A percentile compares a stretch with the other conserved stretches of the same genome.
phyloP scores from a whole-genome alignment of 2,329 filamentous ascomycete species.

The Hirsutella minnesotensis region DNA sequence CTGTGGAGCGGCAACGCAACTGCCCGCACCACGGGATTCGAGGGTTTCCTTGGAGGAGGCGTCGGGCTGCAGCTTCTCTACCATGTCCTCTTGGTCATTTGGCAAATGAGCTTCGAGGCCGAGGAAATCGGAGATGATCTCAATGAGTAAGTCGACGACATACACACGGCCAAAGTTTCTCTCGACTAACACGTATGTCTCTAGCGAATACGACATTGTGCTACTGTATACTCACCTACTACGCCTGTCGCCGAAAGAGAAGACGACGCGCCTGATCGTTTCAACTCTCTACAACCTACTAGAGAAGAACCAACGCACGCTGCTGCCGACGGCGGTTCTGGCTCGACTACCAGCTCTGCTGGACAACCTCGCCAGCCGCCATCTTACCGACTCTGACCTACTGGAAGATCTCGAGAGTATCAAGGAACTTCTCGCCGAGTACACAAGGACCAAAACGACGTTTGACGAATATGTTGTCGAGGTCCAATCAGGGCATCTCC shows the following conservation, averaged over 20 bases:
- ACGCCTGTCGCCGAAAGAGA: conserved; percentile 89
- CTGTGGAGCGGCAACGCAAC: conserved; percentile 47
- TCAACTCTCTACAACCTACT: conserved; percentile 86
- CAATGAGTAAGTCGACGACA: conserved; percentile 56
- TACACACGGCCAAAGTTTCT: neutral
- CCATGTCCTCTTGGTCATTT: conserved; percentile 83
- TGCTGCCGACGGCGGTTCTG: conserved; percentile 76
- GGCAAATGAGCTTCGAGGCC: conserved; percentile 95
- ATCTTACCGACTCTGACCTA: conserved; percentile 53
- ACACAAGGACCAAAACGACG: conserved; percentile 60
- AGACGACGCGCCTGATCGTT: conserved; percentile 84
- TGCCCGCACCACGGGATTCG: conserved; percentile 48
- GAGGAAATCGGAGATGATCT: conserved; percentile 61
- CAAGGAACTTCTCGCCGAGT: conserved; percentile 53
- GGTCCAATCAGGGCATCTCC: conserved; percentile 72
- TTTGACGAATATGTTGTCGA: conserved; percentile 87
- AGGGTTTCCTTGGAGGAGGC: conserved; percentile 58
- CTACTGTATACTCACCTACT: conserved; percentile 87
- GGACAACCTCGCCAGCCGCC: conserved; percentile 48
- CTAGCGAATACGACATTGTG: conserved; percentile 83
- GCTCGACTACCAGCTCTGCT: conserved; percentile 65
- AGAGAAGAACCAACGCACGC: conserved; percentile 52
- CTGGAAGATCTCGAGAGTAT: conserved; percentile 49
- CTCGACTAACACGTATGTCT: neutral
- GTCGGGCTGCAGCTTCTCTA: conserved; percentile 90